A percentile compares a stretch with the other conserved stretches of the same genome.
Conservation (phyloP, 305 asterid species). For the Rubia tinctorum region DNA sequence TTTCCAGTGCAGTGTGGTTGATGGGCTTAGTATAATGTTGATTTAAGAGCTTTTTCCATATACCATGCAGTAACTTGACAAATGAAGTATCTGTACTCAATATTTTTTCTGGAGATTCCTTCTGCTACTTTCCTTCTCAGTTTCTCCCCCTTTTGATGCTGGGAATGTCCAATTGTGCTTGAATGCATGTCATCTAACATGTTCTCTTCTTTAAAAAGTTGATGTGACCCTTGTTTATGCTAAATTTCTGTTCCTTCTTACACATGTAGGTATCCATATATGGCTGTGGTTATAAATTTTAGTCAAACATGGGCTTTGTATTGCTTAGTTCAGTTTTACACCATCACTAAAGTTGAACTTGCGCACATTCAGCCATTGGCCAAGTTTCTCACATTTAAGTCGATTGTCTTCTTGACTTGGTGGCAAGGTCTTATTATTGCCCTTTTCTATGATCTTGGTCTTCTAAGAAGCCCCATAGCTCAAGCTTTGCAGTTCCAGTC, state of each 20-base stretch:
- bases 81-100: neutral
- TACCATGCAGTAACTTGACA: neutral
- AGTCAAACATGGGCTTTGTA: constrained; percentile 98
- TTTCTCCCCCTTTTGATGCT: neutral
- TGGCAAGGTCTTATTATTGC: constrained; percentile 99
- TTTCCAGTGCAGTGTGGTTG: neutral
- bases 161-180: neutral
- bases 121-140: too few species aligned
- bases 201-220: neutral
- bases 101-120: neutral
- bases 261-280: constrained; percentile 75
- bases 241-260: constrained; percentile 22
- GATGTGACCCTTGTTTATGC: constrained; percentile 2
- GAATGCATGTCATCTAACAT: neutral
- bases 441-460: constrained; percentile 68
- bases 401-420: constrained; percentile 97
- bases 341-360: constrained; percentile 83
- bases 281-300: constrained; percentile 92
- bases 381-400: constrained; percentile 92
- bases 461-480: constrained; percentile 78
- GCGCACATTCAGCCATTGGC: constrained; percentile 89
- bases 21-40: neutral
- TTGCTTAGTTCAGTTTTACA: constrained; percentile 88
- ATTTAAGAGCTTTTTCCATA: neutral
- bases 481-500: constrained; percentile 84